A percentile compares a stretch with the other conserved stretches of the same genome.
phyloP scores from a whole-genome alignment of 345 rosid species.

The Populus deltoides region DNA sequence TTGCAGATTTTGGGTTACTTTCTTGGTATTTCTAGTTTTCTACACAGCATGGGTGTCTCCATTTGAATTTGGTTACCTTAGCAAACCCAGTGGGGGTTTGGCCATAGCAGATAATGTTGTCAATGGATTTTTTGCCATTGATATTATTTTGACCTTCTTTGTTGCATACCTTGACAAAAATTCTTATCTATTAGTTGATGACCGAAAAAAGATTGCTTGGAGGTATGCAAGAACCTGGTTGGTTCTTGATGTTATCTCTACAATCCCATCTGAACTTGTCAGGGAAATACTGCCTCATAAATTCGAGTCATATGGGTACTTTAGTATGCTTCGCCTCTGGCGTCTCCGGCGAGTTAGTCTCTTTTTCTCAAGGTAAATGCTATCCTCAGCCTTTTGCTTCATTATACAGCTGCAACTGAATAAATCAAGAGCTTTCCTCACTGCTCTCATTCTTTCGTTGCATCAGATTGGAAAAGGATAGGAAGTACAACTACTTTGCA shows the following conservation, averaged over 20 bases:
- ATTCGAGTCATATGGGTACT: conserved; percentile 54
- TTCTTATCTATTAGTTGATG: conserved; percentile 63
- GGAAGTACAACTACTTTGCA: conserved; percentile 62
- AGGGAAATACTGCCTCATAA: conserved; percentile 38
- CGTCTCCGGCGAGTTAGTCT: conserved; percentile 79
- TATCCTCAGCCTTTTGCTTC: not conserved
- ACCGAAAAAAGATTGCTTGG: conserved; percentile 55
- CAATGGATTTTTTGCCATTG: conserved; percentile 60
- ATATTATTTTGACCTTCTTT: conserved; percentile 75
- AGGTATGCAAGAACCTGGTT: conserved; percentile 59
- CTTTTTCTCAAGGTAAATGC: conserved; percentile 50
- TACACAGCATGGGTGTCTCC: conserved; percentile 94
- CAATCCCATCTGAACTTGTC: conserved; percentile 64
- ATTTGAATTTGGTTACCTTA: conserved; percentile 71
- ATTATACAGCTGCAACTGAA: not conserved
- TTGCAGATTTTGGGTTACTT: conserved; percentile 71
- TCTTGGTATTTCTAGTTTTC: conserved; percentile 65
- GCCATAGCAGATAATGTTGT: conserved; percentile 56
- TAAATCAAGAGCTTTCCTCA: not conserved
- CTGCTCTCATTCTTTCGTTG: not conserved
- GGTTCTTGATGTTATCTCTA: conserved; percentile 59
- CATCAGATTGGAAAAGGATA: conserved; percentile 80
- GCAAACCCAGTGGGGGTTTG: conserved; percentile 43
- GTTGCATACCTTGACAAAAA: conserved; percentile 69
- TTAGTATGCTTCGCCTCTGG: conserved; percentile 88